Evolutionary conservation across 257 asterid genomes (phyloP).

Genomic region (Nicotiana benthamiana): DNA sequence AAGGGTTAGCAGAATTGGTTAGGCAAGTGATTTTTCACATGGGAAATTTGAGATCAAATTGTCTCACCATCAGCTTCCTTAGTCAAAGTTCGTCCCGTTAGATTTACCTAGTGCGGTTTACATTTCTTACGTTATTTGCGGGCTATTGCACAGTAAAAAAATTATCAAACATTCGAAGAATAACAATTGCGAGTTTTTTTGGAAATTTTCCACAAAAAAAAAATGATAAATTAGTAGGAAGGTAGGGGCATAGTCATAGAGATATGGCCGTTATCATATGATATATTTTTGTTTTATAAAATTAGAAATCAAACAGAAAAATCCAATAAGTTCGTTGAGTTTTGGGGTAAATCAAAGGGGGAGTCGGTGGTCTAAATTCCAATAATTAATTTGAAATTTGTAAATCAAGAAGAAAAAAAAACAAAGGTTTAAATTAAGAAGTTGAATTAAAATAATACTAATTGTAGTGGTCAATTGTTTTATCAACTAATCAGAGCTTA

Average conservation of each 20-base stretch:
- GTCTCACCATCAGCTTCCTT: no score
- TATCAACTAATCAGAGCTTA: conserved; percentile 21
- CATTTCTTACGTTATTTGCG: fast-evolving
- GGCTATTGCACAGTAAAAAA: fast-evolving
- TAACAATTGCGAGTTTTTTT: no score
- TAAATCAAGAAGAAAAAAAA: not conserved
- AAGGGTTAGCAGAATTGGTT: not conserved
- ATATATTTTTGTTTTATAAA: not conserved
- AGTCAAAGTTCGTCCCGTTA: no score
- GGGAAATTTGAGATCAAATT: no score
- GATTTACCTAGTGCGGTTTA: no score
- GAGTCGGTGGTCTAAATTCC: conserved; percentile 24
- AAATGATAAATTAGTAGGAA: not conserved
- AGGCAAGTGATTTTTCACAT: no score
- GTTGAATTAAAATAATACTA: not conserved
- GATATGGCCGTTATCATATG: not conserved
- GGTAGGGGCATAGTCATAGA: not conserved
- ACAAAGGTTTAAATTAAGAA: not conserved
- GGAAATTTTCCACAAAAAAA: no score
- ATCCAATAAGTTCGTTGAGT: conserved; percentile 10
- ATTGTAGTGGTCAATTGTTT: not conserved
- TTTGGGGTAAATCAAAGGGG: conserved; percentile 7
- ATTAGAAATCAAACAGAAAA: not conserved
- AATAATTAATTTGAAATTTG: not conserved
- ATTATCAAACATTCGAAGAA: no score